These are phyloP conservation scores for Pyrus bretschneideri DNA, from an alignment of 306 rosid genomes.

Conservation along the genomic window DNA sequence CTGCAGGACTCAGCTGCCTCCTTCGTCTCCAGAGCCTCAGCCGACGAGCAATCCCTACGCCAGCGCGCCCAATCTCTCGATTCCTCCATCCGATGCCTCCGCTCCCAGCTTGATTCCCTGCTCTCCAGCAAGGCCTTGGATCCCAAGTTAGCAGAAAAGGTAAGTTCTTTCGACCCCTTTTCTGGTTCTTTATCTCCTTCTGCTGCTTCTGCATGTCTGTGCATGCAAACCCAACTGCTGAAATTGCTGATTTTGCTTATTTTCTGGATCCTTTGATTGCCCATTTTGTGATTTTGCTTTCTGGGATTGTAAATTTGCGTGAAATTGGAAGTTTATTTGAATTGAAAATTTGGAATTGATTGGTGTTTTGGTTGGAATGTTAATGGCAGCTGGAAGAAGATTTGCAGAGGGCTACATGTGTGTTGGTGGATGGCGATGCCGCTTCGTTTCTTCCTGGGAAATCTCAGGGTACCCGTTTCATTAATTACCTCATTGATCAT, in stretches of 20 bases:
- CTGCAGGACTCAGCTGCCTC: conserved; percentile 56
- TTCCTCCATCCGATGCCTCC: conserved; percentile 58
- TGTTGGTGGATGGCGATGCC: conserved; percentile 79
- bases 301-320: not conserved
- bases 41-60: conserved; percentile 71
- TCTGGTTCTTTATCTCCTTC: not conserved
- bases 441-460: conserved; percentile 74
- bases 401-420: conserved; percentile 65
- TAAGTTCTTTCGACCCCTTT: not conserved
- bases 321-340: not conserved
- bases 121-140: conserved; percentile 40
- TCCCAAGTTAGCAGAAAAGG: conserved; percentile 64
- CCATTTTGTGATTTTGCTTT: not conserved
- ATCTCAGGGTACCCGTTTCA: conserved; percentile 49
- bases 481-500: not conserved
- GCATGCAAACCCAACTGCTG: not conserved
- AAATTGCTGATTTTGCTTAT: not conserved
- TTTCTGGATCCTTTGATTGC: not conserved
- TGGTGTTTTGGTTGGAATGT: not conserved
- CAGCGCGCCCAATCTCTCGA: conserved; percentile 56
- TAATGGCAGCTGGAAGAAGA: conserved; percentile 71
- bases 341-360: not conserved
- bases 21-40: conserved; percentile 34
- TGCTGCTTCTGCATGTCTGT: not conserved
- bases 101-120: conserved; percentile 49